These are phyloP conservation scores for Geosiphon pyriformis DNA, from an alignment of 192 early-diverging fungal species.

Conservation along the genomic window DNA sequence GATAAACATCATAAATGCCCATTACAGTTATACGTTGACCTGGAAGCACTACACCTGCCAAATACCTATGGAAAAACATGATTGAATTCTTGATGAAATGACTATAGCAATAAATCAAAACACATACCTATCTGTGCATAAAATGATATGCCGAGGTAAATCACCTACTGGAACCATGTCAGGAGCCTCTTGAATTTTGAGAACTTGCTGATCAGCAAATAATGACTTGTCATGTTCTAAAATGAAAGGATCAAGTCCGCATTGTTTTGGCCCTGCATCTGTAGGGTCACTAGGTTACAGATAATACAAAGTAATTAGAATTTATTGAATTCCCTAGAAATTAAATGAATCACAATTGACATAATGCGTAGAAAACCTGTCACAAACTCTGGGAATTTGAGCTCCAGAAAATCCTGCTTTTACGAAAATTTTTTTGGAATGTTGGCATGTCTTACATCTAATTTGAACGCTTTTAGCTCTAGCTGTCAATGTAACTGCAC, in stretches of 20 bases:
- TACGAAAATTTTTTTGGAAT: conserved; percentile 76
- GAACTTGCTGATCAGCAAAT: conserved; percentile 94
- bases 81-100: too few relatives aligned
- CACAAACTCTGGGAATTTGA: conserved; percentile 83
- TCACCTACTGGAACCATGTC: conserved; percentile 98
- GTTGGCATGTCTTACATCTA: conserved; percentile 83
- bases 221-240: conserved; percentile 92
- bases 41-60: conserved; percentile 88
- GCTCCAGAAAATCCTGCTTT: conserved; percentile 80
- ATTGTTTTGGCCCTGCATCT: conserved; percentile 48
- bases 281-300: conserved; percentile 14
- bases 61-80: conserved; percentile 39
- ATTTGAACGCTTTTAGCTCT: conserved; percentile 87
- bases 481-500: conserved; percentile 78
- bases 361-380: conserved; percentile 44
- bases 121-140: conserved; percentile 78
- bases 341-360: too few relatives aligned
- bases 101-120: not conserved
- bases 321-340: conserved; percentile 2
- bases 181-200: conserved; percentile 97
- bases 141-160: conserved; percentile 87
- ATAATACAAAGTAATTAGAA: not conserved
- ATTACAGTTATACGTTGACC: conserved; percentile 89
- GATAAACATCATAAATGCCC: conserved; percentile 93
- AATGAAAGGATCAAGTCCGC: conserved; percentile 86